A percentile compares a stretch with the other conserved stretches of the same genome.
These are phyloP conservation scores for Schoenoplectus tabernaemontani DNA, from an alignment of 202 grass and related monocot species.

Conservation along the genomic window DNA sequence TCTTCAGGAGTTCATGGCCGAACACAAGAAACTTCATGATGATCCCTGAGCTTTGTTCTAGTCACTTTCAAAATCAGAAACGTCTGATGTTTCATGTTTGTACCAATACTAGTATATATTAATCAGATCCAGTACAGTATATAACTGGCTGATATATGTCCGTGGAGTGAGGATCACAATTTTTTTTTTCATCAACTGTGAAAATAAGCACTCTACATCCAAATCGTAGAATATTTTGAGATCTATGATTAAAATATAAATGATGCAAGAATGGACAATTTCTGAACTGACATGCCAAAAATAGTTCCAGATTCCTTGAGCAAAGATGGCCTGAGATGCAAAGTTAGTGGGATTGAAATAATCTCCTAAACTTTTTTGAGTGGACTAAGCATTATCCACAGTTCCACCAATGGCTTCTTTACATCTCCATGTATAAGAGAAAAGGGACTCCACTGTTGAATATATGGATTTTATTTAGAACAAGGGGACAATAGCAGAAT, in stretches of 20 bases:
- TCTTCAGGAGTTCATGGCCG: neutral
- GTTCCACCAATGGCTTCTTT: neutral
- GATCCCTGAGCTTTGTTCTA: neutral
- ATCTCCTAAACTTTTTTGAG: constrained; percentile 38
- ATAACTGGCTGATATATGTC: neutral
- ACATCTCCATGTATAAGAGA: neutral
- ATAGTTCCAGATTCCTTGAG: constrained; percentile 17
- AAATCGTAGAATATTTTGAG: neutral
- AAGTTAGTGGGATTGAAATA: constrained; percentile 70
- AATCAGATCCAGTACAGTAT: neutral
- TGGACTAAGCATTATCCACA: constrained; percentile 48
- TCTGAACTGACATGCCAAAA: constrained; percentile 1
- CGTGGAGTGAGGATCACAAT: neutral
- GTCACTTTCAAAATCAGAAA: neutral
- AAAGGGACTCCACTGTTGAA: neutral
- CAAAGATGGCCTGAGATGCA: constrained; percentile 69
- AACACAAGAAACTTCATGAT: neutral
- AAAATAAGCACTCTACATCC: neutral
- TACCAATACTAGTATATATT: neutral
- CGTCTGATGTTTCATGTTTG: neutral
- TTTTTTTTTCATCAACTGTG: neutral
- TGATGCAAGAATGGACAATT: neutral
- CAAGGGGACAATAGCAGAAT: neutral
- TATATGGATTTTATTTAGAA: constrained; percentile 29
- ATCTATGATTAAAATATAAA: neutral